phyloP scores from a whole-genome alignment of 2,329 filamentous ascomycete genomes.

The Ciborinia camelliae region DNA sequence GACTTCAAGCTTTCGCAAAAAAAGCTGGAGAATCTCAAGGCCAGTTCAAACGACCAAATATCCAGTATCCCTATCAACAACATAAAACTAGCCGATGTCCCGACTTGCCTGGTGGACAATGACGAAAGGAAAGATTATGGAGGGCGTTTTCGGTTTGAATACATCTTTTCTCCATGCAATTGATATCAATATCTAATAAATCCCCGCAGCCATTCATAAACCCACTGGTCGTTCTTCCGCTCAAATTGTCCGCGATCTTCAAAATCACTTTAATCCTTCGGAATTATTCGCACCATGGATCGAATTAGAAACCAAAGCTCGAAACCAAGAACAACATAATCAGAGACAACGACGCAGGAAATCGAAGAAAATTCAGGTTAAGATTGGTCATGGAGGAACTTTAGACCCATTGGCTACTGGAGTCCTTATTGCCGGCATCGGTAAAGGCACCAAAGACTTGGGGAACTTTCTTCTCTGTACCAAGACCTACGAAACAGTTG shows the following conservation, averaged over 20 bases:
- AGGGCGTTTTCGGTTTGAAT: slow-evolving; percentile 59
- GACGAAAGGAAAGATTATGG: slow-evolving; percentile 47
- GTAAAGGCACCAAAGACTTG: slow-evolving; percentile 81
- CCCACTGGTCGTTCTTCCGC: slow-evolving; percentile 83
- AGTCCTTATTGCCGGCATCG: slow-evolving; percentile 84
- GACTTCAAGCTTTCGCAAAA: slow-evolving; percentile 5
- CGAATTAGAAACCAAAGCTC: slow-evolving; percentile 55
- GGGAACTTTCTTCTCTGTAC: slow-evolving; percentile 79
- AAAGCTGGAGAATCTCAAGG: not conserved
- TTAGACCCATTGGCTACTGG: slow-evolving; percentile 92
- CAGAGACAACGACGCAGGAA: slow-evolving; percentile 56
- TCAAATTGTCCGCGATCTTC: slow-evolving; percentile 84
- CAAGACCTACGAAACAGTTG: slow-evolving; percentile 86
- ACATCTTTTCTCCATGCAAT: not conserved
- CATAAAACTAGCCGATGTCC: slow-evolving; percentile 25
- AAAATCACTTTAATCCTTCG: slow-evolving; percentile 80
- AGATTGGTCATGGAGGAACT: slow-evolving; percentile 94
- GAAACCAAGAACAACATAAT: slow-evolving; percentile 53
- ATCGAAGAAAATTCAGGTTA: slow-evolving; percentile 66
- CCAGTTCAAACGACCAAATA: not conserved
- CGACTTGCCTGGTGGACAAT: slow-evolving; percentile 32
- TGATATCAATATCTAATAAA: slow-evolving; percentile 14
- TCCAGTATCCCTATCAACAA: not conserved
- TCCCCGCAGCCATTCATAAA: slow-evolving; percentile 80
- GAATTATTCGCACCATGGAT: slow-evolving; percentile 75